Evolutionary conservation across 805 yeast genomes (phyloP).

Genomic region (Starmerella asiatica): DNA sequence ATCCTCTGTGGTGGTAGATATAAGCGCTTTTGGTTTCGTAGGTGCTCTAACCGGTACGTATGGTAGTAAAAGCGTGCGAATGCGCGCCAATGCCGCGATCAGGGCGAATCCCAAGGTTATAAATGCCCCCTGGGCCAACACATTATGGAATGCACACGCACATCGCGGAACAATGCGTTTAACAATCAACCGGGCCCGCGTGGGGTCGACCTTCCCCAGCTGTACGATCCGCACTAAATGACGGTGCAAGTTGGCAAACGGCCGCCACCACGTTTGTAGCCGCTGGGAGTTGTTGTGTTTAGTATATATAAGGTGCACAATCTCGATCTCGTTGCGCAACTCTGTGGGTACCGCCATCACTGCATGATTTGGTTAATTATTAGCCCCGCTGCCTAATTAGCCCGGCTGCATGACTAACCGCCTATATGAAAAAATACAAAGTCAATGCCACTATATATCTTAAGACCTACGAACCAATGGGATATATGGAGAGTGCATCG

Average conservation of each 20-base stretch:
- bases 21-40: not conserved
- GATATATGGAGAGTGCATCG: too few relatives aligned
- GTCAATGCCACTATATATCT: too few relatives aligned
- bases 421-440: too few relatives aligned
- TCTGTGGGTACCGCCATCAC: constrained; percentile 7
- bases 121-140: constrained; percentile 66
- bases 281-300: constrained; percentile 68
- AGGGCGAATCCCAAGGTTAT: constrained; percentile 58
- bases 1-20: constrained; percentile 1
- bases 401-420: too few relatives aligned
- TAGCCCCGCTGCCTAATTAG: too few relatives aligned
- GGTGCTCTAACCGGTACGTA: not conserved
- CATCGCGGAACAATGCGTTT: constrained; percentile 34
- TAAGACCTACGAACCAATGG: too few relatives aligned
- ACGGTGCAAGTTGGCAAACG: constrained; percentile 50
- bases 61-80: constrained; percentile 25
- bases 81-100: constrained; percentile 41
- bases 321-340: constrained; percentile 38
- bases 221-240: constrained; percentile 20
- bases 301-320: constrained; percentile 52
- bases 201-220: constrained; percentile 4
- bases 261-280: constrained; percentile 63
- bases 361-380: not conserved
- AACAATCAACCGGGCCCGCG: constrained; percentile 25
- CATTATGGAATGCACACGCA: constrained; percentile 49